Conservation (phyloP, 805 yeast genomes). For the Candida rishiriensis region DNA sequence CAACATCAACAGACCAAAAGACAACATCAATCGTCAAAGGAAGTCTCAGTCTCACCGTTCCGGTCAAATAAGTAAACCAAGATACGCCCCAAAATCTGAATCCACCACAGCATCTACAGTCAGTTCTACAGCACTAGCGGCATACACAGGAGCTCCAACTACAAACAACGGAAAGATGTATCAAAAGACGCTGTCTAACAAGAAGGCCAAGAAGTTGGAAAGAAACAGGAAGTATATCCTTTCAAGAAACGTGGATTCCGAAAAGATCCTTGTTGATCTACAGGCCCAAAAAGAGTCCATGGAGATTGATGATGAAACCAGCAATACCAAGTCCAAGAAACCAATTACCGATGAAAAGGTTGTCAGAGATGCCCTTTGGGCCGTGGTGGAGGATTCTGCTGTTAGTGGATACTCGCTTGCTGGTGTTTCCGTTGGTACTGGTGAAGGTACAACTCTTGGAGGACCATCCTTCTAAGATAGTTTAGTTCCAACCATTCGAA, state of each 20-base stretch:
- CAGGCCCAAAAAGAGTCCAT: conserved; percentile 46
- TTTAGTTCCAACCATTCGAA: no score
- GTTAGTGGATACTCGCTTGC: conserved; percentile 40
- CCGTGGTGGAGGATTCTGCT: conserved; percentile 58
- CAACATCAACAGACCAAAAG: conserved; percentile 76
- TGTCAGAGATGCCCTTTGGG: conserved; percentile 67
- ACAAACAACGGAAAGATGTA: conserved; percentile 33
- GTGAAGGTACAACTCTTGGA: conserved; percentile 84
- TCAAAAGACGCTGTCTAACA: conserved; percentile 64
- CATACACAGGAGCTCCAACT: conserved; percentile 34
- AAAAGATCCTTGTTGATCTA: conserved; percentile 43
- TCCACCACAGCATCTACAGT: conserved; percentile 4
- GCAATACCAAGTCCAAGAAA: conserved; percentile 23
- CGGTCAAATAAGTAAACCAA: conserved; percentile 2
- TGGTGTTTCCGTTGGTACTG: conserved; percentile 30
- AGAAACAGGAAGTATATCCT: conserved; percentile 72
- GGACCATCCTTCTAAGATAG: conserved; percentile 48
- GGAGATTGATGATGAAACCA: conserved; percentile 41
- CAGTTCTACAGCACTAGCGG: conserved; percentile 35
- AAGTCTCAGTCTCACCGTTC: conserved; percentile 35
- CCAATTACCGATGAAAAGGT: conserved; percentile 30
- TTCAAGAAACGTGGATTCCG: conserved; percentile 41
- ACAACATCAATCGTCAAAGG: conserved; percentile 44
- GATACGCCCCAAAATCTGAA: conserved; percentile 1
- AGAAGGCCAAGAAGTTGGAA: conserved; percentile 72